phyloP scores from a whole-genome alignment of 1,284 basidiomycete species.

The Wallemia mellicola region DNA sequence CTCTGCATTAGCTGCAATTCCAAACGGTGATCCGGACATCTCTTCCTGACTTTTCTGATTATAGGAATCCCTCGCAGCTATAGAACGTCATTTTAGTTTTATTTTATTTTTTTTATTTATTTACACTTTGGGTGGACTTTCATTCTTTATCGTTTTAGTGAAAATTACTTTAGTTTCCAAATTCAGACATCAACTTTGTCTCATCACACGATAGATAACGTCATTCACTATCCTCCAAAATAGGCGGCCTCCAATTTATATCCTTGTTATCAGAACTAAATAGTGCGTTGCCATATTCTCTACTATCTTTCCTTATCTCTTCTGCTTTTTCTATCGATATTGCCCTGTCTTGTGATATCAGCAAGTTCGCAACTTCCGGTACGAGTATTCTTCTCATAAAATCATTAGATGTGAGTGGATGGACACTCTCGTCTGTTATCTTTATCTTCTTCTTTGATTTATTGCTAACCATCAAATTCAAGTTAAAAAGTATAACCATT shows the following conservation, averaged over 20 bases:
- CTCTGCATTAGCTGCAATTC: not conserved
- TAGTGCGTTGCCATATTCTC: not conserved
- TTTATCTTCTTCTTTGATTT: not conserved
- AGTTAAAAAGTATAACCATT: not conserved
- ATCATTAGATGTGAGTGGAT: not conserved
- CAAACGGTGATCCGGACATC: not conserved
- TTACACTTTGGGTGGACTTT: too few relatives aligned
- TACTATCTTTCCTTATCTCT: not conserved
- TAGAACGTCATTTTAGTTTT: too few relatives aligned
- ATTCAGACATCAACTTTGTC: too few relatives aligned
- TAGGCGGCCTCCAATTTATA: not conserved
- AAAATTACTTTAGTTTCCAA: too few relatives aligned
- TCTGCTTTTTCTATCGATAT: not conserved
- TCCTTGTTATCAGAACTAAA: not conserved
- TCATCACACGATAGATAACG: too few relatives aligned
- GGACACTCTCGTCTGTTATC: not conserved
- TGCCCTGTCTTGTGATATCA: not conserved
- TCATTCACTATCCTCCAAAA: too few relatives aligned
- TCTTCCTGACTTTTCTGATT: not conserved
- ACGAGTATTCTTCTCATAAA: not conserved
- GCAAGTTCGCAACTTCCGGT: not conserved
- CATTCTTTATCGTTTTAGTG: too few relatives aligned
- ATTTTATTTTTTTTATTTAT: too few relatives aligned
- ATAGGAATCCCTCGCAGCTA: not conserved
- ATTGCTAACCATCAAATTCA: not conserved